phyloP scores from a whole-genome alignment of 1,139 yeast genomes.

The Kodamaea arcana region DNA sequence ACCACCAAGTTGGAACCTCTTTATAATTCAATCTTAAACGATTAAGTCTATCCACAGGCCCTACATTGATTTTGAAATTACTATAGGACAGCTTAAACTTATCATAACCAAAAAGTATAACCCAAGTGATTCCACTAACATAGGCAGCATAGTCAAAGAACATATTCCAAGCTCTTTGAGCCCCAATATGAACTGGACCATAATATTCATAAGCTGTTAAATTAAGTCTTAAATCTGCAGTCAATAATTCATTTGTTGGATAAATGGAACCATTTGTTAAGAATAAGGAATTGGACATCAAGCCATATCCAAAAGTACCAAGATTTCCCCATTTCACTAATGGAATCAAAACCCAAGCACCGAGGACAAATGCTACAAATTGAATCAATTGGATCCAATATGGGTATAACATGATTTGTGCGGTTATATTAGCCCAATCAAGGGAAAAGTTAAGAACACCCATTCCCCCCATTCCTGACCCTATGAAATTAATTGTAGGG shows the following conservation, averaged over 20 bases:
- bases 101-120: conserved; percentile 35
- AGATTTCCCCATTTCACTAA: conserved; percentile 16
- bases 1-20: conserved; percentile 44
- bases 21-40: conserved; percentile 32
- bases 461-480: conserved; percentile 22
- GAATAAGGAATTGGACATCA: conserved; percentile 17
- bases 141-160: conserved; percentile 53
- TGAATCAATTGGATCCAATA: conserved; percentile 21
- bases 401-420: conserved; percentile 18
- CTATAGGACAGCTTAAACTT: conserved; percentile 15
- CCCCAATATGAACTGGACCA: conserved; percentile 28
- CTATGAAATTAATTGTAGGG: conserved; percentile 14
- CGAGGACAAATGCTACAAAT: conserved; percentile 16
- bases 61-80: conserved; percentile 8
- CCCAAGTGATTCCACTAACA: conserved; percentile 45
- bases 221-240: conserved; percentile 13
- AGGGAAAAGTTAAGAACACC: conserved; percentile 19
- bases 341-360: conserved; percentile 19
- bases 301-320: conserved; percentile 10
- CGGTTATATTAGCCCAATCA: conserved; percentile 20
- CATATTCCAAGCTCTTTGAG: conserved; percentile 48
- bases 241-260: conserved; percentile 15
- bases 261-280: conserved; percentile 13
- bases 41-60: conserved; percentile 33
- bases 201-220: conserved; percentile 15